Percentiles rank a stretch among this genome's conserved stretches.
Conservation (phyloP, 352 stramenopile genomes). For the Phytophthora tentaculata region DNA sequence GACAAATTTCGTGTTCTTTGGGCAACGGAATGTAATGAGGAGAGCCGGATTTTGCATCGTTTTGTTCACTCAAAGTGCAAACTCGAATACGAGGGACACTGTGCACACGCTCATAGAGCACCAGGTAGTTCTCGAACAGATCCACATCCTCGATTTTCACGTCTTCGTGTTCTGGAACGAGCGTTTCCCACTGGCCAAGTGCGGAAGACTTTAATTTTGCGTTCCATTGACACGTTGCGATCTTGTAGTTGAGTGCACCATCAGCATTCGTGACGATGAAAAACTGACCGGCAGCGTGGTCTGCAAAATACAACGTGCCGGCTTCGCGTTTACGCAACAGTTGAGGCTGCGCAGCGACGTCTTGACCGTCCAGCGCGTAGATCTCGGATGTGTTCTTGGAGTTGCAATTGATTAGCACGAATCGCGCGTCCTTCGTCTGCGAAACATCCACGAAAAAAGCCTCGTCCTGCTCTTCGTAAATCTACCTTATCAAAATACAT, state of each 20-base stretch:
- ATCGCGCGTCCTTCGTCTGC: conserved; percentile 80
- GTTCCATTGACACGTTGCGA: conserved; percentile 37
- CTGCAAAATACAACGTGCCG: conserved; percentile 85
- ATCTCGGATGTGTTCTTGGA: conserved; percentile 90
- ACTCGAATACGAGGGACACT: conserved; percentile 82
- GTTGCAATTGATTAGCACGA: conserved; percentile 90
- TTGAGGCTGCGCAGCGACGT: conserved; percentile 37
- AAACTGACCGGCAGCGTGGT: conserved; percentile 74
- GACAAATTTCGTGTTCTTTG: conserved; percentile 57
- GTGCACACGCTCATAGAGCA: conserved; percentile 81
- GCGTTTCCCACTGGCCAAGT: conserved; percentile 43
- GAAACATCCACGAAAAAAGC: conserved; percentile 87
- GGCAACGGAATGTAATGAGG: conserved; percentile 66
- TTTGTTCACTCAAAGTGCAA: conserved; percentile 26
- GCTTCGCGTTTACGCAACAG: conserved; percentile 56
- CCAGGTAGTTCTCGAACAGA: conserved; percentile 78
- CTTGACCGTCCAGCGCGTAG: conserved; percentile 46
- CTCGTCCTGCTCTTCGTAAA: conserved; percentile 81
- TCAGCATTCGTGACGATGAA: conserved; percentile 87
- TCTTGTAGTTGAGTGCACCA: conserved; percentile 79
- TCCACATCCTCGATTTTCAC: conserved; percentile 92
- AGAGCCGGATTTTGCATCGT: background rate
- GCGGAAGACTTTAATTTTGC: background rate
- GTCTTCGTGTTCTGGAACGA: conserved; percentile 58
- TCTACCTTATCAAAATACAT: conserved; percentile 34